Evolutionary conservation across 768 basidiomycete species (phyloP), one percentile per base, ranked within the genome.

Genomic region (Suillus decipiens): DNA sequence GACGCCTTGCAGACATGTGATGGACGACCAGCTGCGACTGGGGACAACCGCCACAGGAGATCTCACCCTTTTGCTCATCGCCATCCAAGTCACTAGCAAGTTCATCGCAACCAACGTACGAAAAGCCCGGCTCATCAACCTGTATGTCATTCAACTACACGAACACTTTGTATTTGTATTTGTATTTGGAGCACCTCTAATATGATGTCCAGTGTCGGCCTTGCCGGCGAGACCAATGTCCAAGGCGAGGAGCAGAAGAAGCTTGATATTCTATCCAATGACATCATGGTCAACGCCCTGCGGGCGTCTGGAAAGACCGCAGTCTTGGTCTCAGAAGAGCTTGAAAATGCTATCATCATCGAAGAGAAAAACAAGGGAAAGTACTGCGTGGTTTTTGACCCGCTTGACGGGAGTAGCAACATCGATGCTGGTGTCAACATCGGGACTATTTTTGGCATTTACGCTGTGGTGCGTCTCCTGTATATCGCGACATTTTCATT

Each of bases 211-310:
- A 96, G 95, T n/a, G 90, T 99, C 68, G 97, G 97, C 37, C 84
- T 96, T 24, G 97, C 97, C 17, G 97, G 97, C 17, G 95, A 96
- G 73, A 92, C 92, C 33, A 99, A 99, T 73, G 90, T 96, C 9
- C 94, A 96, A 77, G 97, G 97, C 24, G 97, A 99, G 76, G 97
- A 99, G 73, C 97, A 99, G 83, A 99, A 99, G 84, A 99, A 99
- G 79, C 84, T 99, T 60, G 96, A 97, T 72, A 89, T 97, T n/a
- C 82, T 97, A 37, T 92, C 95, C 15, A 98, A 99, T 75, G 96
- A 99, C 75, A 99, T 99, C 83, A 99, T 99, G 97, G 86, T 99
- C 70, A 98, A 98, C 72, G 90, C 96, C 54, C 86, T 99, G 39
- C 87, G 93, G 47, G 96, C 96, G 3, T 96, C 93, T n/a, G 95